Evolutionary conservation across 176 grass and related monocot genomes (phyloP), one percentile per base, ranked within the genome.

Genomic region (Alopecurus myosuroides): DNA sequence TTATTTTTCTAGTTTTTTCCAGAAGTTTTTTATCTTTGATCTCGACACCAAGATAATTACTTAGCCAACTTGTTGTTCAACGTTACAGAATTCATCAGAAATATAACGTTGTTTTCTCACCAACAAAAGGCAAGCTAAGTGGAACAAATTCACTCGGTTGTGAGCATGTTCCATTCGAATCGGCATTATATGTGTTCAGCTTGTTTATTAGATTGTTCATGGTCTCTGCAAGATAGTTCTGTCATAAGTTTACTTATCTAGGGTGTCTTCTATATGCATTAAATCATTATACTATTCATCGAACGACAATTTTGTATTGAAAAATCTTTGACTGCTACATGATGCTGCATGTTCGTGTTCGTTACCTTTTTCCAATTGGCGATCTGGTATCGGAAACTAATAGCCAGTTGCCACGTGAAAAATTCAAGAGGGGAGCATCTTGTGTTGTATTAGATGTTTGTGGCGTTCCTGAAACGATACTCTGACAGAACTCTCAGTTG

Each of bases 331-430:
- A 48, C 23, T 61, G 49, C 62, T 67, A 30, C 78, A 19, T 70
- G 71, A 70, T n/a, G 80, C 18, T 11, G 62, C 71, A 44, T 77
- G 3, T 5, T 48, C 45, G 52, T 41, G 72, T 72, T 57, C 42
- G 72, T 74, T 22, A 65, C 63, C 73, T 82, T 17, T 0, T 17
- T 49, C 79, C 84, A 73, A 66, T 44, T 83, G 52, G 73, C 56
- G 19, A 30, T 53, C 2, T 28, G 39, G 19, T 12, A 70, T 78
- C 19, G n/a, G 51, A 26, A 44, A 29, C 10, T 75, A 46, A 17
- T 15, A 19, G 2, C 5, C 25, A 61, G 25, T 58, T 42, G 40
- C 40, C 40, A 42, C 11, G 40, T 42, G 40, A 42, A 42, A 37
- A 42, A 10, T 1, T 7, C 9, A 42, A 1, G 40, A 42, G 40